Base-by-base conservation (phyloP, 1,139 yeast species). In the Scheffersomyces quercinus region DNA sequence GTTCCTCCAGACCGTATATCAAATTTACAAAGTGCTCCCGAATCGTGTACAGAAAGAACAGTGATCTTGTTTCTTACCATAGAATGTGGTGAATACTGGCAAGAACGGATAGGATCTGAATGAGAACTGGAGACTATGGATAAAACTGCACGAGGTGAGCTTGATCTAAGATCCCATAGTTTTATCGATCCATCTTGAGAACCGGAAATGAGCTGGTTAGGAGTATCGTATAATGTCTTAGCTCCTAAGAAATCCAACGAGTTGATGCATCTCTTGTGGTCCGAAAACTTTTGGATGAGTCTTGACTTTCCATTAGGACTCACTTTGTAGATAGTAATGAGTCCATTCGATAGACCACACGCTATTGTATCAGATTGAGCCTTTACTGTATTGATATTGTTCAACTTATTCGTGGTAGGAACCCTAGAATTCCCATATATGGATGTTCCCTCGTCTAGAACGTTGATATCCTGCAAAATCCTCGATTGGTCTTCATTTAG, bases 131-230 rank as follows among this genome's bases (percentile, higher is more conserved):
- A 62, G 16, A 60, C 49, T 15, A 77, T 63, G 11, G 78, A 71
- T 40, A 73, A 48, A 29, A 70, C 69, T 0, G 88, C 82, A 46
- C 71, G 72, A 4, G 65, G 57, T 14, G 52, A 36, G 36, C 78
- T 71, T 28, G 80, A 67, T 38, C 97, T 75, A 45, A 90, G 62
- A 62, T 93, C 98, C 97, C 98, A 93, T 13, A 90, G 64, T 52
- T 88, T 85, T 44, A 91, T 82, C 14, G 85, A 73, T 2, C 98
- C 97, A 65, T 93, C 99, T 58, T 89, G 96, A 0, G 96, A 86
- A 0, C 96, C 99, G 0, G 96, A 85, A 2, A 89, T 65, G 12
- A 93, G 63, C 38, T 80, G 71, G 53, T 78, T 76, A 1, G 85
- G 79, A 37, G 78, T 77, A 3, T 75, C 74, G 32, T 77, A 77